These are phyloP conservation scores for Aspergillus quadrilineatus DNA, from an alignment of 2,329 filamentous ascomycete genomes.

Conservation along the genomic window DNA sequence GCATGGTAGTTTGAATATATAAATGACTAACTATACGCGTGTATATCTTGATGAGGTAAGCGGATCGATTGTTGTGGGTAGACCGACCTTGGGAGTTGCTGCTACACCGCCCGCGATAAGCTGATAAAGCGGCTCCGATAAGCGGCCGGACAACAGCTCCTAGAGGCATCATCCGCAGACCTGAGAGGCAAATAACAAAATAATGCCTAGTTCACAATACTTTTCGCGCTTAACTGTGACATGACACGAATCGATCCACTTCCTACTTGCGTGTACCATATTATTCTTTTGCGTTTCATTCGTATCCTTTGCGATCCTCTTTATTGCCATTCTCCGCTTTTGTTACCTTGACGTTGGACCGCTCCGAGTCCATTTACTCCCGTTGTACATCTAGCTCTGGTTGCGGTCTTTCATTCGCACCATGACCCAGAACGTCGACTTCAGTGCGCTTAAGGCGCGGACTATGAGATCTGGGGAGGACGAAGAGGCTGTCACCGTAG, in stretches of 20 bases:
- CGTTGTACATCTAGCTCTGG: background rate
- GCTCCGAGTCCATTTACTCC: background rate
- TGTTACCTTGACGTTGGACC: background rate
- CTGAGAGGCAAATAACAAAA: background rate
- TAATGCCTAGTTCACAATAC: background rate
- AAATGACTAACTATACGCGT: too few species aligned
- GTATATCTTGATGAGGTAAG: too few species aligned
- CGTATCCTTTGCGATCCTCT: too few species aligned
- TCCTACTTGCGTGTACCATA: too few species aligned
- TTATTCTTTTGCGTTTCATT: background rate
- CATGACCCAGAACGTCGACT: conserved; percentile 70
- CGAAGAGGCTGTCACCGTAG: conserved; percentile 96
- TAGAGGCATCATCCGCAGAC: background rate
- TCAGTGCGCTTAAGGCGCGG: conserved; percentile 73
- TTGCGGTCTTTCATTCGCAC: conserved; percentile 8
- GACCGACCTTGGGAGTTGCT: too few species aligned
- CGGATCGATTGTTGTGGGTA: too few species aligned
- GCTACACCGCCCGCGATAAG: background rate
- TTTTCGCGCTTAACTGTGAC: too few species aligned
- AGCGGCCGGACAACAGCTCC: background rate
- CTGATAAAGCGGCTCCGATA: background rate
- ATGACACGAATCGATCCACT: too few species aligned
- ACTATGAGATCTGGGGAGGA: conserved; percentile 83
- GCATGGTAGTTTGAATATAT: too few species aligned
- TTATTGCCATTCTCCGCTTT: background rate